phyloP scores from a whole-genome alignment of 148 eudicot genomes.

The Chenopodium quinoa region DNA sequence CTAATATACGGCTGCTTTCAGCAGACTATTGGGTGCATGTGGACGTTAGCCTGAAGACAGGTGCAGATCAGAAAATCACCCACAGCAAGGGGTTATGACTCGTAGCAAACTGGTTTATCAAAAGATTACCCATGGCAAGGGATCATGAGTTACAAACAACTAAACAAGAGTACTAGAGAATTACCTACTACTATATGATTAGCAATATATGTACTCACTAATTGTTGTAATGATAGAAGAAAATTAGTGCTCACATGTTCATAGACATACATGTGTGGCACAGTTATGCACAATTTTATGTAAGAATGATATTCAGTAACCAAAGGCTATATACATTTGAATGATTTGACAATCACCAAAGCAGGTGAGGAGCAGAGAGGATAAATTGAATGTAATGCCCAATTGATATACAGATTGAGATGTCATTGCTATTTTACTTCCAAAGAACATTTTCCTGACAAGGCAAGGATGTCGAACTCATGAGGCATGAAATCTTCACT shows the following conservation, averaged over 20 bases:
- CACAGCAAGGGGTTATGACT: too few species aligned
- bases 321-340: slow-evolving; percentile 13
- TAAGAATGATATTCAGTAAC: background rate
- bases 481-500: slow-evolving; percentile 98
- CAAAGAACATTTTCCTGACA: slow-evolving; percentile 23
- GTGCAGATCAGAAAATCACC: too few species aligned
- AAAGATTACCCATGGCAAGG: too few species aligned
- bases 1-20: too few species aligned
- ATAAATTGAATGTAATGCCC: background rate
- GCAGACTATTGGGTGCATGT: too few species aligned
- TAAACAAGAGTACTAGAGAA: too few species aligned
- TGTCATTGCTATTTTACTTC: background rate
- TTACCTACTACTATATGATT: too few species aligned
- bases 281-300: background rate
- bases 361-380: background rate
- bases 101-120: too few species aligned
- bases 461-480: slow-evolving; percentile 68
- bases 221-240: background rate
- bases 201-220: background rate
- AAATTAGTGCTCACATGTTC: slow-evolving; percentile 3
- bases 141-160: too few species aligned
- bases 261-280: background rate
- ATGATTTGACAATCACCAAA: background rate
- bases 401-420: slow-evolving; percentile 7
- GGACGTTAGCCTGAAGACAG: too few species aligned